Base-by-base conservation (phyloP, 179 eudicot genomes). In the Amaranthus tricolor region DNA sequence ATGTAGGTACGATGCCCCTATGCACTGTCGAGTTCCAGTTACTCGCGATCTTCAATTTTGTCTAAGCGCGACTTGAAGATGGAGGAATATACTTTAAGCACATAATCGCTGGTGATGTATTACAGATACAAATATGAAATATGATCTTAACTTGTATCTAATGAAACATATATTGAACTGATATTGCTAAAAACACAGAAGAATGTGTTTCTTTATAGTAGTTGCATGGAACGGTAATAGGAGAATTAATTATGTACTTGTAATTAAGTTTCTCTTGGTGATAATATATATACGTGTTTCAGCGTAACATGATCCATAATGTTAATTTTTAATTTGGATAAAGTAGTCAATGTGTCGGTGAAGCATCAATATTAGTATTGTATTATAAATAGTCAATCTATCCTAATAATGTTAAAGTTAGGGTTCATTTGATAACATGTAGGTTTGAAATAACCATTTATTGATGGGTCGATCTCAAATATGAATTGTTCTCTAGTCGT, bases 161-260 rank as follows among this genome's bases (percentile, higher is more conserved):
- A 66, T 14, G 9, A 43, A 49, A 49, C 71, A 49, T 50, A 67
- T 66, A 7, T 67, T 67, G 21, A n/a, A 10, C 20, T 49, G 17
- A 49, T 67, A 50, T 2, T 50, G 9, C 16, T 49, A 49, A 15
- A 31, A 67, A 50, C 72, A 68, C 72, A 68, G 72, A 68, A 68
- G 72, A 68, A 52, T 68, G 72, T 68, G 59, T 68, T 24, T 24
- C 31, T 51, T 21, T 20, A 8, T 52, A 51, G 47, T 68, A 10
- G 7, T 24, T 51, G 31, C 45, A 24, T 50, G 57, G n/a, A 7
- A 21, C 3, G 14, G 13, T 52, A 51, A 12, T 51, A 11, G 66
- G 6, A 62, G 66, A 14, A 51, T n/a, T 20, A 40, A 52, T n/a
- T 20, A 40, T 51, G 68, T 45, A 15, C n/a, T 61, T 64, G 21